Evolutionary conservation across 2,329 filamentous ascomycete genomes (phyloP), one percentile per base, ranked within the genome.

Genomic region (Hansfordia pulvinata): DNA sequence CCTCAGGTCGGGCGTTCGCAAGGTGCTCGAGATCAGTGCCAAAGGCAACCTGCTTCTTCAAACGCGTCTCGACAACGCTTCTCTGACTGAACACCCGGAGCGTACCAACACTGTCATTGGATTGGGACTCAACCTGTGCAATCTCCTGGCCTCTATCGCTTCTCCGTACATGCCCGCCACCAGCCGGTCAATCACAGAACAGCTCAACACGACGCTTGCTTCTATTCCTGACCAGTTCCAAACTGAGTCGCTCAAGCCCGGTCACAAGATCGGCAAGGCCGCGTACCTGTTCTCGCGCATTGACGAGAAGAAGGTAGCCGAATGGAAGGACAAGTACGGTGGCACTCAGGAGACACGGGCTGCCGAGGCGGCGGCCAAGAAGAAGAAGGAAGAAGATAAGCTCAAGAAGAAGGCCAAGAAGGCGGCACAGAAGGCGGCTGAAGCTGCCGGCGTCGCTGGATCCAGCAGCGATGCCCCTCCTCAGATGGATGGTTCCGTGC

Each of bases 281-380:
- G 62, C 63, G 29, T 76, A 77, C 28, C 58, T 84, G 9, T 85
- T 85, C 53, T 66, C 64, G n/a, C 64, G 62, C 29, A 84, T 84
- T 42, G 74, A 79, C 44, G 61, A 72, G 10, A 73, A 78, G 54
- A 80, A 80, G 53, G 72, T 73, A 27, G 64, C 71, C 30, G 73
- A 80, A 43, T 85, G 78, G 78, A 66, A 71, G 32, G 65, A 69
- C 32, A 60, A 64, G 46, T 85, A 70, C 34, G 64, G 75, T 35
- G 43, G 40, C 17, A 47, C 40, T 1, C 40, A 43, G 19, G 45
- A 41, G 15, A 35, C 35, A 2, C 39, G 39, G 2, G 36, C 35
- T 6, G 46, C 41, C 7, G 46, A 50, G 33, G 39, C 34, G 16
- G 46, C 35, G 20, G 43, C 43, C 9, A 48, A 46, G 37, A 28